Evolutionary conservation across 768 basidiomycete species (phyloP), one percentile per base, ranked within the genome.

Genomic region (Chalciporus chontae): DNA sequence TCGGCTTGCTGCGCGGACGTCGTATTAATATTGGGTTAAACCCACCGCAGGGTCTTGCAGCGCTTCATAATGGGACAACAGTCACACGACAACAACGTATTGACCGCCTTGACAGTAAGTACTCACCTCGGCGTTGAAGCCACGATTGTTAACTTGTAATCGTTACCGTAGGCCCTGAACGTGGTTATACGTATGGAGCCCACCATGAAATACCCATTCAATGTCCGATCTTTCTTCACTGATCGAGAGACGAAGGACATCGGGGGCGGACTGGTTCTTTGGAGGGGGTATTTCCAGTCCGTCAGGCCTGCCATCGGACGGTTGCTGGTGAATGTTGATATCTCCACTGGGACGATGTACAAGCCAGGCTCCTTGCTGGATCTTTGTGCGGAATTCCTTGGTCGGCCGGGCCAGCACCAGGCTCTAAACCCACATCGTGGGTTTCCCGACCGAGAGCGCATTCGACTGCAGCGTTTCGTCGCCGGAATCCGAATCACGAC

Each of bases 251-350:
- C 69, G 8, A 75, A 71, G 40, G 58, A 67, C 24, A 79, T 89
- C 21, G 84, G 87, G 1, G 61, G 64, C 0, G 88, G 90, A 0
- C 73, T 91, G 3, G 76, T 80, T 13, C 73, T 89, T 0, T 87
- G 87, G 87, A 75, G 88, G 3, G 89, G 89, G 0, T 89, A 86
- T 48, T 90, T 91, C 67, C 89, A 90, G 61, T 86, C 84, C 0
- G 76, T 89, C 11, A 75, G 89, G 18, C 87, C 88, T 4, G 79
- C 78, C 0, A 74, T 82, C 15, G 81, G 81, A 0, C 70, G 71
- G 0, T 77, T 91, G 58, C 64, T 89, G 23, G 71, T 90, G 56
- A 91, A 90, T 50, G 75, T 91, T 54, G 89, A 91, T 53, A 86
- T 89, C 41, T 80, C 83, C 0, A 87, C 87, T 0, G 88, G 83